These are phyloP conservation scores for Sclerotinia spermophila DNA, from an alignment of 2,329 filamentous ascomycete genomes.

Conservation along the genomic window DNA sequence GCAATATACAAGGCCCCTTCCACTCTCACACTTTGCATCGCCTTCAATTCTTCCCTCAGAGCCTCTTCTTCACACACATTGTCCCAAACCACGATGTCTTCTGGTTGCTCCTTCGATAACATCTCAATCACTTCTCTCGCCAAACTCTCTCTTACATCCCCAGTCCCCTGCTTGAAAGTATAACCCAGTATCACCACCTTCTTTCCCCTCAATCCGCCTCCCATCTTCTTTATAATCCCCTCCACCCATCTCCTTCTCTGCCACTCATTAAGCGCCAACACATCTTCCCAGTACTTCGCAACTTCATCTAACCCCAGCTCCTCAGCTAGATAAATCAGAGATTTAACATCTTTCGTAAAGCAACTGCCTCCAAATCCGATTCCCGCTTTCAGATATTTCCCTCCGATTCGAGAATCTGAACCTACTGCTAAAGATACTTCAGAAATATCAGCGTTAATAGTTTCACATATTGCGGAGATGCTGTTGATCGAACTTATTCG, in stretches of 20 bases:
- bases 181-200: slow-evolving; percentile 72
- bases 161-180: slow-evolving; percentile 77
- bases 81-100: slow-evolving; percentile 66
- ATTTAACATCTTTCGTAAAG: slow-evolving; percentile 77
- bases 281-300: slow-evolving; percentile 69
- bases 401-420: slow-evolving; percentile 67
- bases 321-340: slow-evolving; percentile 69
- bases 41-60: slow-evolving; percentile 41
- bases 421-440: slow-evolving; percentile 67
- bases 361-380: slow-evolving; percentile 78
- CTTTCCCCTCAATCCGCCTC: slow-evolving; percentile 66
- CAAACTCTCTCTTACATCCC: slow-evolving; percentile 68
- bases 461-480: slow-evolving; percentile 75
- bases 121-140: slow-evolving; percentile 65
- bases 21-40: slow-evolving; percentile 36
- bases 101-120: slow-evolving; percentile 60
- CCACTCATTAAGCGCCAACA: slow-evolving; percentile 74
- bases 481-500: slow-evolving; percentile 79
- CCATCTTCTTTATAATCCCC: slow-evolving; percentile 62
- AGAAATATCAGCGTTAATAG: slow-evolving; percentile 69
- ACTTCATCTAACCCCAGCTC: slow-evolving; percentile 67
- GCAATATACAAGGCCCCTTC: slow-evolving; percentile 44
- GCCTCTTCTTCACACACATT: slow-evolving; percentile 45
- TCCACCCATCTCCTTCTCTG: slow-evolving; percentile 66
- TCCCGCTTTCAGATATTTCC: slow-evolving; percentile 68